Base-by-base conservation (phyloP, 2,329 filamentous ascomycete species). In the Neofusicoccum laricinum region DNA sequence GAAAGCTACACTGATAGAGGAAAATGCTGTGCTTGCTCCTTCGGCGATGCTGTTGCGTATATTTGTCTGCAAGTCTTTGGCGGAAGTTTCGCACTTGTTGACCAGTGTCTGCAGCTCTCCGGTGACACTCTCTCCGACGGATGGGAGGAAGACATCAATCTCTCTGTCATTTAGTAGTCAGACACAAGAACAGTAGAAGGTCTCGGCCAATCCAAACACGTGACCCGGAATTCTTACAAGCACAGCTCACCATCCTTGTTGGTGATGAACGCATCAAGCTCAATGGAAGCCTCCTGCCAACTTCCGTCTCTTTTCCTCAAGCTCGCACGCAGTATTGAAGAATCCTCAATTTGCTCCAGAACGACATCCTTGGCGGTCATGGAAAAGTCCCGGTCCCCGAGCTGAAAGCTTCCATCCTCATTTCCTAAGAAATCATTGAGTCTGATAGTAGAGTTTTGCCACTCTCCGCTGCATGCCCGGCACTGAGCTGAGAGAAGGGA, bases 301-400 rank as follows among this genome's bases (percentile, higher is more conserved):
- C 41, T 59, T 7, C 41, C 25, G 7, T 59, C 55, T 19, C 40
- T 34, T 21, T 46, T 46, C 10, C 41, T 46, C 55, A 59, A 46
- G 7, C 11, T 46, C 21, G 55, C 55, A 7, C 6, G 41, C 1
- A 59, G 30, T 17, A 59, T 17, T 7, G 41, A 21, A 17, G 25
- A 46, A 4, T 59, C 55, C 7, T 46, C 30, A 11, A 3, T 21
- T 10, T 59, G 55, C 15, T 59, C 55, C 6, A 59, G 11, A 4
- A 21, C 25, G 25, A 45, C 34, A 17, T 59, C 55, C 12, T 21
- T 46, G 10, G 55, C 55, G 5, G 55, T 59, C 55, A 46, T 25
- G n/a, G 55, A 59, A 46, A 59, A 59, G n/a, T 59, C 55, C n/a
- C 55, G 55, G 25, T 59, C 55, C 36, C 55, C 55, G 8, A 59